Conservation (phyloP, 306 rosid genomes). For the Fagus sylvatica region DNA sequence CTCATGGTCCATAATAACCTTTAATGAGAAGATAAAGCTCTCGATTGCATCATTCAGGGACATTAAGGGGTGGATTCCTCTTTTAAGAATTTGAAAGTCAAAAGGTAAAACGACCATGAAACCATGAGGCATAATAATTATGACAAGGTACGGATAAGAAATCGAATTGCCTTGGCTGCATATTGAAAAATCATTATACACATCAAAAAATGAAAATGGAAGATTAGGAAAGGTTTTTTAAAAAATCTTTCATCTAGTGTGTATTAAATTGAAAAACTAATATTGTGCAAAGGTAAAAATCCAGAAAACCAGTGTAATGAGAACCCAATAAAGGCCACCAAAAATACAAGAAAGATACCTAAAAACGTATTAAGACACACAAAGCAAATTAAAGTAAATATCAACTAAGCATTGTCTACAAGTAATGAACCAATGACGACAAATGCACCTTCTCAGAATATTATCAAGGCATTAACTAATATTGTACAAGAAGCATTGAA, state of each 20-base stretch:
- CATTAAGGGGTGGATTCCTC: not conserved
- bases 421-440: not conserved
- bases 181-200: not conserved
- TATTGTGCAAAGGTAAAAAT: not conserved
- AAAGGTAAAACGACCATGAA: too few relatives aligned
- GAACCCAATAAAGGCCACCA: not conserved
- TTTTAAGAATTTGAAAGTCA: too few relatives aligned
- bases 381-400: not conserved
- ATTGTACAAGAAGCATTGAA: not conserved
- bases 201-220: not conserved
- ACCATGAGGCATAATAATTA: too few relatives aligned
- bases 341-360: not conserved
- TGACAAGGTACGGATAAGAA: too few relatives aligned
- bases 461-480: not conserved
- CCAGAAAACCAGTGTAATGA: not conserved
- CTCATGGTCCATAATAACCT: not conserved
- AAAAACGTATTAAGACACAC: not conserved
- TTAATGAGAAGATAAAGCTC: not conserved
- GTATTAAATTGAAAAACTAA: not conserved
- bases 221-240: not conserved
- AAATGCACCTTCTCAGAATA: not conserved
- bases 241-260: not conserved
- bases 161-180: not conserved
- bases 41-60: not conserved
- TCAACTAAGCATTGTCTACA: not conserved